Base-by-base conservation (phyloP, 129 eudicot species). In the Kitagawia praeruptora region DNA sequence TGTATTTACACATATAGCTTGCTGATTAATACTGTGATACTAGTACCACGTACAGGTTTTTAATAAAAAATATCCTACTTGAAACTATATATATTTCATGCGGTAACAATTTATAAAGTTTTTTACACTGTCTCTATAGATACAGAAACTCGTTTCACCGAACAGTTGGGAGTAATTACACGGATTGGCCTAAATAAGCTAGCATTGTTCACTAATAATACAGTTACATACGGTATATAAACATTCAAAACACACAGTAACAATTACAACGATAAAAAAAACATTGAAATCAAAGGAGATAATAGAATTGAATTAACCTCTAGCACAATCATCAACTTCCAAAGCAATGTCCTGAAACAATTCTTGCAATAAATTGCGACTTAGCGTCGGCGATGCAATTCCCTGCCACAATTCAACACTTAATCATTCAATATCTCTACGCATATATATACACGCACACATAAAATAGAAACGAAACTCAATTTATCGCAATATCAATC, bases 301-400 rank as follows among this genome's bases (percentile, higher is more conserved):
- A 13, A 66, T 7, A 45, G 9, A 25, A 5, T 19, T 19, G 9
- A 79, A 25, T 45, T 39, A 70, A 92, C 99, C 99, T 95, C 83
- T 85, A 6, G 99, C 97, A 74, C 99, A 94, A 85, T 92, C 94
- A 86, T 95, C 99, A 49, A 95, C 97, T 76, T 92, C 95, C 75
- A 95, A 79, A 67, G 99, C 99, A 66, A 95, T 58, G 48, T 95
- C 99, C 3, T 97, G 93, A 56, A 95, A 95, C 54, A 95, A 51
- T 81, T 89, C 93, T 82, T 95, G 99, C 83, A 92, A 79, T 81
- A 90, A 83, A 73, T 92, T 90, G 11, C 93, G 96, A 84, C 95
- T 85, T 88, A 86, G 96, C 34, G 92, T 74, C 44, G 96, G 91
- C 37, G 94, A 90, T 58, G 85, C 96, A 70, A 92, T 70, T 53